Base-by-base conservation (phyloP, 208 protist species). In the Wallacemonas sp. region DNA sequence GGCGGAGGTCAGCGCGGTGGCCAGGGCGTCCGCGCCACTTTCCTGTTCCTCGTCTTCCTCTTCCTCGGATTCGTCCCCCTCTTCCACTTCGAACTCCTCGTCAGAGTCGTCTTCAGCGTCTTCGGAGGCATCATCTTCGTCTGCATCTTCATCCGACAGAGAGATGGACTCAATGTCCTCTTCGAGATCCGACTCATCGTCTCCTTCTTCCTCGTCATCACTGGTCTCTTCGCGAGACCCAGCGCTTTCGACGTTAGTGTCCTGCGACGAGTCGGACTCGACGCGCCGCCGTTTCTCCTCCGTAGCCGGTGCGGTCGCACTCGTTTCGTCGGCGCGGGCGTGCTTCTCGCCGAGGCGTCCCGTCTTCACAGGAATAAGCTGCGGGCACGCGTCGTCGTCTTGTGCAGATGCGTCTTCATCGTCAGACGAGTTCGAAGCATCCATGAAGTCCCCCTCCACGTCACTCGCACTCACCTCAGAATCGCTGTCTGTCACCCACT, bases 401-500 rank as follows among this genome's bases (percentile, higher is more conserved):
- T 58, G 61, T 33, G 72, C 76, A 29, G 58, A 46, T 3, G 63
- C 73, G 19, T 73, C 76, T 17, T 78, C 80, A 17, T 76, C 64
- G 50, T 34, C 62, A 54, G 73, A 81, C 15, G 58, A 70, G 48
- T 81, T 70, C 5, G 81, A 63, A 1, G 78, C 83, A 63, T 91
- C 81, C 9, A 91, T 70, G 46, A 91, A 93, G 39, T 81, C 72
- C 1, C 87, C 90, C 1, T 95, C 87, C 22, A 93, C 73, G 38
- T 87, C 87, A 26, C 91, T 82, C 1, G 69, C 66, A 33, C 86
- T 77, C 3, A 66, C 66, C 1, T 91, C 83, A 55, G 75, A 86
- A 70, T 88, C 83, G 3, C 73, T 79, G 73, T 94, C 85, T 10
- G 81, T 91, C 1, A 78, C 72, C 86, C 85, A 94, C 55, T 77